Base-by-base conservation (phyloP, 164 flowering plant genomes). In the Vitis riparia region DNA sequence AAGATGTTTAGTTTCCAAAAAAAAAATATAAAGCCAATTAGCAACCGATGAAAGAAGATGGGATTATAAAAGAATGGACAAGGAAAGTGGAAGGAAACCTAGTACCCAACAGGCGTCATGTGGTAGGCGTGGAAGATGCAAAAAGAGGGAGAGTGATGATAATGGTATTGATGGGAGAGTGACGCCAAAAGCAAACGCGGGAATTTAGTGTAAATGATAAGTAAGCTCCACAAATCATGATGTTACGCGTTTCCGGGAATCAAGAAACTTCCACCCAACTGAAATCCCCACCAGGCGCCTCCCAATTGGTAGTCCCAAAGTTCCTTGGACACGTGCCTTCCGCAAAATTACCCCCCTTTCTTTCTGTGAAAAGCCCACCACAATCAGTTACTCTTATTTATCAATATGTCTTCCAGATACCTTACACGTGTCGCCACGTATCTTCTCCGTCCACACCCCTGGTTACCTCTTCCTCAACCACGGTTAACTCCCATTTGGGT, bases 181-280 rank as follows among this genome's bases (percentile, higher is more conserved):
- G 44, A 37, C 44, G 44, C 7, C 44, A 37, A 37, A 37, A 59
- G 32, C 44, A 59, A 27, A 59, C 62, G 29, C 62, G 37, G 11
- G 37, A 6, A 59, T 59, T 59, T 59, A 19, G 6, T 11, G 37
- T 9, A 11, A 59, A 59, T 59, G 32, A 59, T 27, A 9, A 59
- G 14, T 8, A 59, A 59, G 12, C 37, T 57, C 62, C 62, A 59
- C 47, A 59, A 27, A 59, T 23, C n/a, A 11, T 63, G 71, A 47
- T 15, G 51, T 61, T 23, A 53, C 52, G 67, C 64, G 55, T 2
- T 7, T 19, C 59, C 48, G 14, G 66, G 53, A 59, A 79, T 83
- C 83, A 78, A 60, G 88, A 83, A 83, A 67, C 81, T 81, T 83
- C 83, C 56, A 29, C 66, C n/a, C 27, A 69, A 59, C 69, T 59